A percentile compares a stretch with the other conserved stretches of the same genome.
Conservation (phyloP, 169 alveolate species). For the Plasmodium coatneyi region DNA sequence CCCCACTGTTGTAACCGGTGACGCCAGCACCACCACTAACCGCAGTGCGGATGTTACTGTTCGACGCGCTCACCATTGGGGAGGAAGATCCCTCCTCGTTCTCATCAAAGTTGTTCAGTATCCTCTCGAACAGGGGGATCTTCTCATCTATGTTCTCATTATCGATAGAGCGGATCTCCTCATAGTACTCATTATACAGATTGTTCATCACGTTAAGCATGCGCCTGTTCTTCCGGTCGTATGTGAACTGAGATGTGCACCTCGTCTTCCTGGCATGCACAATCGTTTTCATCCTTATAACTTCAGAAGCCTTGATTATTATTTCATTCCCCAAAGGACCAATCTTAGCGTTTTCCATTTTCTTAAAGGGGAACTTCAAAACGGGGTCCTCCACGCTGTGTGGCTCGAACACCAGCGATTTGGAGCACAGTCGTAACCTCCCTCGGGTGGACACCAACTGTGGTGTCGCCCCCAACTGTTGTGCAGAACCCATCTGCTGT, state of each 20-base stretch:
- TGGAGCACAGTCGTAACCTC: slow-evolving; percentile 87
- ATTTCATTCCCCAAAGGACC: slow-evolving; percentile 53
- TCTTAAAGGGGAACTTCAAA: slow-evolving; percentile 80
- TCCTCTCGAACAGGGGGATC: slow-evolving; percentile 18
- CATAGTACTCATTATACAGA: slow-evolving; percentile 18
- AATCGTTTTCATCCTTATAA: slow-evolving; percentile 79
- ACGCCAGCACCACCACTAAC: neutral
- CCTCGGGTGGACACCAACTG: slow-evolving; percentile 74
- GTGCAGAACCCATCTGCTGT: neutral
- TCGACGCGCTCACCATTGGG: neutral
- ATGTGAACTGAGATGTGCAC: slow-evolving; percentile 78
- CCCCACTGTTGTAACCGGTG: too few species aligned
- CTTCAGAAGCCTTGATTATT: slow-evolving; percentile 76
- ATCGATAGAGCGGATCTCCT: slow-evolving; percentile 23
- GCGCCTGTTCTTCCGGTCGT: slow-evolving; percentile 31
- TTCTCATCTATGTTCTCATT: slow-evolving; percentile 44
- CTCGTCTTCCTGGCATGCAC: slow-evolving; percentile 82
- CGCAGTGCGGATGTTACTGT: too few species aligned
- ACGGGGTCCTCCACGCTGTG: slow-evolving; percentile 81
- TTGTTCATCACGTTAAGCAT: neutral
- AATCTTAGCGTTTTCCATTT: slow-evolving; percentile 58
- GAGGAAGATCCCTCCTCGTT: neutral
- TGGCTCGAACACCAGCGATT: slow-evolving; percentile 88
- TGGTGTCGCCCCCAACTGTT: neutral
- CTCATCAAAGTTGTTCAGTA: slow-evolving; percentile 35